Conservation (phyloP, 768 basidiomycete species). For the Tricholoma sp. region DNA sequence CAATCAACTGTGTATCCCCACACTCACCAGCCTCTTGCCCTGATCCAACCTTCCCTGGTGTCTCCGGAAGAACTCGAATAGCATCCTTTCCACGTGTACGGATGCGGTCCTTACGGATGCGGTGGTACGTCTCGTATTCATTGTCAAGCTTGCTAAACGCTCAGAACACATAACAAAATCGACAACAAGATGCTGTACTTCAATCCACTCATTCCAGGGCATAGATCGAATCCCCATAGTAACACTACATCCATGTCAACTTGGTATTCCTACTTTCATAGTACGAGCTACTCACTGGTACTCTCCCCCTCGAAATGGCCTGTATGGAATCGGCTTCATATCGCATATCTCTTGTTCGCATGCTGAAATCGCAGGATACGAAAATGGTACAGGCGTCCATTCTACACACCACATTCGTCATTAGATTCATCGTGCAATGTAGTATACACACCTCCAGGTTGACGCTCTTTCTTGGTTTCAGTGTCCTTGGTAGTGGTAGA, state of each 20-base stretch:
- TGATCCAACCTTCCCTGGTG: conserved; percentile 33
- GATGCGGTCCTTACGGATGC: conserved; percentile 54
- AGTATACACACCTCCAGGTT: too few species aligned
- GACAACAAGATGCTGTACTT: conserved; percentile 34
- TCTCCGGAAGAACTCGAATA: conserved; percentile 45
- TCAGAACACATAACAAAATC: background rate
- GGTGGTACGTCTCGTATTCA: conserved; percentile 48
- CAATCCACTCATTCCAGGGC: conserved; percentile 71
- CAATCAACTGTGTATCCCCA: too few species aligned
- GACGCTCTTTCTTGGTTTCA: too few species aligned
- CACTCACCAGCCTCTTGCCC: conserved; percentile 33
- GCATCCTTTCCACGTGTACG: conserved; percentile 42
- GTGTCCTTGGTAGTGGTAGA: too few species aligned
- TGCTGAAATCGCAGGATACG: conserved; percentile 45
- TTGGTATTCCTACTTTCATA: background rate
- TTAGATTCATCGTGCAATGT: too few species aligned
- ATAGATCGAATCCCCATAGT: conserved; percentile 33
- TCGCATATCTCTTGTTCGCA: conserved; percentile 34
- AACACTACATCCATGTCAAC: conserved; percentile 5
- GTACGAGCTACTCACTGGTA: conserved; percentile 46
- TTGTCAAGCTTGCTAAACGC: conserved; percentile 46
- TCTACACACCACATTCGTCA: conserved; percentile 24
- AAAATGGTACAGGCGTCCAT: conserved; percentile 48
- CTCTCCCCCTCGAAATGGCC: conserved; percentile 58
- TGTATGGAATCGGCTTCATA: conserved; percentile 55